phyloP scores from a whole-genome alignment of 352 stramenopile genomes.

The Pythium brassicae region DNA sequence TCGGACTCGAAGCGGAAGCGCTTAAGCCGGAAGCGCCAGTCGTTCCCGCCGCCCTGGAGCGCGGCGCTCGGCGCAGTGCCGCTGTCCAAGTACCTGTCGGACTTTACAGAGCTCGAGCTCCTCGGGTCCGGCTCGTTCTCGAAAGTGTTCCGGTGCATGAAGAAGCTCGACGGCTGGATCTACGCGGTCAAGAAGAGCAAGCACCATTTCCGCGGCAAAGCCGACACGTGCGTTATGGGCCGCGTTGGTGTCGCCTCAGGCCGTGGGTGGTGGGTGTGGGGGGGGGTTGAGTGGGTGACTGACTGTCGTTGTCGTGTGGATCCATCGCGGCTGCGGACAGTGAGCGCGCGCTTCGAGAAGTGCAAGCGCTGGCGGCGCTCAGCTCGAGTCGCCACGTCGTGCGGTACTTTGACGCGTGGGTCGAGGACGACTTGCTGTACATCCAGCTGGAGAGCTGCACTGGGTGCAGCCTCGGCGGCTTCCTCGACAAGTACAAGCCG shows the following conservation, averaged over 20 bases:
- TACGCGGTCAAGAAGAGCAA: conserved; percentile 89
- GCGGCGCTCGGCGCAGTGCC: conserved; percentile 23
- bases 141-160: conserved; percentile 83
- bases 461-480: conserved; percentile 54
- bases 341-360: conserved; percentile 73
- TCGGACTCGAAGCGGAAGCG: conserved; percentile 59
- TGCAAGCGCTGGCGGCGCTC: conserved; percentile 77
- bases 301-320: not conserved
- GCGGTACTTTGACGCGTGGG: conserved; percentile 86
- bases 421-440: conserved; percentile 86
- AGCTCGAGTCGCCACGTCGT: conserved; percentile 75
- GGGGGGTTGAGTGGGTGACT: too few species aligned
- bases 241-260: too few species aligned
- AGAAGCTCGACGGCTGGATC: conserved; percentile 84
- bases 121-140: conserved; percentile 84
- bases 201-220: conserved; percentile 71
- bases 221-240: conserved; percentile 84
- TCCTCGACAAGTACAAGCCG: conserved; percentile 62
- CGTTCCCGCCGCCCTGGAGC: conserved; percentile 48
- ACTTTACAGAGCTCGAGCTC: conserved; percentile 74
- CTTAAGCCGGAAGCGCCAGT: conserved; percentile 57
- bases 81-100: conserved; percentile 73
- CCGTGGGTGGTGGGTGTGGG: too few species aligned
- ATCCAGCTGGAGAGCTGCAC: conserved; percentile 80
- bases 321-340: conserved; percentile 18